Evolutionary conservation across 768 basidiomycete genomes (phyloP), one percentile per base, ranked within the genome.

Genomic region (Rhodocollybia butyracea): DNA sequence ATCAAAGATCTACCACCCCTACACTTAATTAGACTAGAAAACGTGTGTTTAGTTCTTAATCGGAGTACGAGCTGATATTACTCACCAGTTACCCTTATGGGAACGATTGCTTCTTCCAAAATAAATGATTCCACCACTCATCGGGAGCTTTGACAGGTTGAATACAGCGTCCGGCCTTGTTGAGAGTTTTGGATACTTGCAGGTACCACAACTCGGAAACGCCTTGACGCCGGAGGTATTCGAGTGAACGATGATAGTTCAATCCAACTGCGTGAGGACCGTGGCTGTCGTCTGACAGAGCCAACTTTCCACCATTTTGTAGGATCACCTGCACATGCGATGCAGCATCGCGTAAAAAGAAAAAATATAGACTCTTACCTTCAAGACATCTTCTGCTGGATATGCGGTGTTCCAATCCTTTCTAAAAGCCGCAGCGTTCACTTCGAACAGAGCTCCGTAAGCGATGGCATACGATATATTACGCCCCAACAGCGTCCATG

Each of bases 221-320:
- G 3, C 80, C 82, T n/a, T 80, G 65, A 2, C 71, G 71, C 43
- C 73, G 71, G 27, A 94, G 73, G 69, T 98, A 98, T 11, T 76
- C 74, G 45, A 73, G 75, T 58, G 89, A 69, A 19, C 79, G 76
- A 53, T 73, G 64, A 63, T 98, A 99, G 68, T 98, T 93, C 56
- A 93, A 75, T 0, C 94, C 94, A 52, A 98, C 94, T 8, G 84
- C 84, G 29, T 84, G 82, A 2, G 93, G 89, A 0, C 92, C 94
- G 64, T 99, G 97, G 51, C 94, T 95, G 71, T 98, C 97, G 66
- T 98, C 97, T 5, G 96, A 98, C 26, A 99, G 77, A 19, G 87
- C 81, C 59, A 97, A 83, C 22, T 83, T 82, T 2, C 95, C 97
- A 10, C 79, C 82, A 46, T 77, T 69, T 40, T 76, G 65, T n/a